These are phyloP conservation scores for Pythium pectinolyticum DNA, from an alignment of 352 stramenopile species.

Conservation along the genomic window DNA sequence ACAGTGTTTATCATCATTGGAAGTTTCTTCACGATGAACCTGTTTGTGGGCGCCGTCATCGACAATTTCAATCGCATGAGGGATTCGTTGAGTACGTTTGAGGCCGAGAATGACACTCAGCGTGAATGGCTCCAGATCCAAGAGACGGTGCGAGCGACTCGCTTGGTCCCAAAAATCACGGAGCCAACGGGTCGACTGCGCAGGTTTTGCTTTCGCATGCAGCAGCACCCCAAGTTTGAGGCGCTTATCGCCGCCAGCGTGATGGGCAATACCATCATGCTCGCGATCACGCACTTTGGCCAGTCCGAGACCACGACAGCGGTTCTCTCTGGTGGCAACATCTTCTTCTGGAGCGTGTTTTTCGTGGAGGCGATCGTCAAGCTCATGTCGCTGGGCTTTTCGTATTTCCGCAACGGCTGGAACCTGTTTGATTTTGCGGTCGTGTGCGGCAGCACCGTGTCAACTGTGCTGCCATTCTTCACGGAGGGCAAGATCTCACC, in stretches of 20 bases:
- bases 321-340: constrained; percentile 30
- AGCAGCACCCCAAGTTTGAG: constrained; percentile 39
- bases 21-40: constrained; percentile 85
- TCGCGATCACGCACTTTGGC: constrained; percentile 41
- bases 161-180: constrained; percentile 28
- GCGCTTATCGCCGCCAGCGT: constrained; percentile 35
- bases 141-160: constrained; percentile 32
- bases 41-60: constrained; percentile 88
- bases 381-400: constrained; percentile 51
- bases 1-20: constrained; percentile 85
- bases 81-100: constrained; percentile 37
- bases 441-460: constrained; percentile 43
- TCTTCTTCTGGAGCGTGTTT: constrained; percentile 63
- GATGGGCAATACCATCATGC: constrained; percentile 41
- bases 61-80: constrained; percentile 83
- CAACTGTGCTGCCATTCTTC: constrained; percentile 42
- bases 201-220: constrained; percentile 31
- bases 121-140: constrained; percentile 65
- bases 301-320: constrained; percentile 23
- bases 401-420: constrained; percentile 63
- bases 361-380: constrained; percentile 64
- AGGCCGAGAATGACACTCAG: constrained; percentile 64
- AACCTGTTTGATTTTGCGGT: constrained; percentile 76
- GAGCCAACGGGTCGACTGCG: constrained; percentile 30
- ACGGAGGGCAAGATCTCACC: constrained; percentile 43